Conservation (phyloP, 495 filamentous ascomycete species). For the Aspergillus biplanus region DNA sequence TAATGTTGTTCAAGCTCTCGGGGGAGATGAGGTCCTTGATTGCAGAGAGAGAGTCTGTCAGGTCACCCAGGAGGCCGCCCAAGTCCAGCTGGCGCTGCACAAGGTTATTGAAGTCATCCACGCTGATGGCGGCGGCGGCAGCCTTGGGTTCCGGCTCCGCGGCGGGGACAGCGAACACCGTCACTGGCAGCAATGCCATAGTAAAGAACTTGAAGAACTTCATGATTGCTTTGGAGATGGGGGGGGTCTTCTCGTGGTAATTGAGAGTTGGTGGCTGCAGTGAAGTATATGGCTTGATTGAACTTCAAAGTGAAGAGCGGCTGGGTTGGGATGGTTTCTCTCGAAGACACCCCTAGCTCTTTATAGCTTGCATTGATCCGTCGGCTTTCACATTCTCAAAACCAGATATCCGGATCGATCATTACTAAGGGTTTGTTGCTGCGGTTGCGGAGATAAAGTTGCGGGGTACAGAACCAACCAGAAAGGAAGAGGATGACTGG, state of each 20-base stretch:
- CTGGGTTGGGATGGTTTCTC: neutral
- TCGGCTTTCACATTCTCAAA: slow-evolving; percentile 17
- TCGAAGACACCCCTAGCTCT: slow-evolving; percentile 11
- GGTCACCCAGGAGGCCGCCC: slow-evolving; percentile 11
- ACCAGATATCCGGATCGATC: slow-evolving; percentile 10
- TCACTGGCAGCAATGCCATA: slow-evolving; percentile 19
- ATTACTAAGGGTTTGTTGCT: neutral
- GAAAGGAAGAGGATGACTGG: neutral
- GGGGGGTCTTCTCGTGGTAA: neutral
- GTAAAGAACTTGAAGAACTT: slow-evolving; percentile 23
- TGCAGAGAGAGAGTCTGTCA: slow-evolving; percentile 12
- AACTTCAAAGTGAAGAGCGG: neutral
- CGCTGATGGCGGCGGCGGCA: slow-evolving; percentile 2
- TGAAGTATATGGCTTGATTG: neutral
- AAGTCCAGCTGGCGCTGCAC: slow-evolving; percentile 11
- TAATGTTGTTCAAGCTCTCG: slow-evolving; percentile 24
- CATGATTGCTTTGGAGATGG: slow-evolving; percentile 6
- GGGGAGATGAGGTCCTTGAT: slow-evolving; percentile 19
- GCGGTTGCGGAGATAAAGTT: slow-evolving; percentile 17
- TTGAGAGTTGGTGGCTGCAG: slow-evolving; percentile 4
- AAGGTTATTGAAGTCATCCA: slow-evolving; percentile 11
- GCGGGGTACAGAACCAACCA: slow-evolving; percentile 15
- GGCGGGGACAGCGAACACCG: slow-evolving; percentile 12
- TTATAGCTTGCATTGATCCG: slow-evolving; percentile 10
- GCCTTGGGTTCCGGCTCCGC: slow-evolving; percentile 19